A percentile compares a stretch with the other conserved stretches of the same genome.
Evolutionary conservation across 1,139 yeast genomes (phyloP).

Genomic region (Protomyces lactucae-debilis): DNA sequence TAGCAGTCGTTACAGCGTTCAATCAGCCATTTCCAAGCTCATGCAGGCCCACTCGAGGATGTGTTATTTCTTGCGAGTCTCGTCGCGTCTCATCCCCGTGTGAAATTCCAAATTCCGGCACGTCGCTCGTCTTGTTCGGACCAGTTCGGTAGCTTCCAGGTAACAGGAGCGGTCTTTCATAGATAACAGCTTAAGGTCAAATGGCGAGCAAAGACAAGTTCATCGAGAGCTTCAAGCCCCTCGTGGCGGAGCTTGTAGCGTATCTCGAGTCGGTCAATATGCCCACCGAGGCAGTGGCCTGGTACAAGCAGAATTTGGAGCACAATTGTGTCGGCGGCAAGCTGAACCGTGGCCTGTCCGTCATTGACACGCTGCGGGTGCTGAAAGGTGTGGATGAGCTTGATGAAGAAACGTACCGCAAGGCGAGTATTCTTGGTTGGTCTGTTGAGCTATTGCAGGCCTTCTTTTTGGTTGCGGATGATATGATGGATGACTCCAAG

Average conservation of each 20-base stretch:
- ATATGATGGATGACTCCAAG: constrained; percentile 95
- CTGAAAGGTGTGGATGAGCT: constrained; percentile 68
- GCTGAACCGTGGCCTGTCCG: constrained; percentile 92
- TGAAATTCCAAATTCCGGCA: no score
- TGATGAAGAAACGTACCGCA: constrained; percentile 63
- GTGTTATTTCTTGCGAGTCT: no score
- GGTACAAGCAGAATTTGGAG: constrained; percentile 68
- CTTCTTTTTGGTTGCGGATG: constrained; percentile 94
- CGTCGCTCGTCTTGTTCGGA: no score
- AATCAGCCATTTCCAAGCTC: no score
- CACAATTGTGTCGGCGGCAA: constrained; percentile 97
- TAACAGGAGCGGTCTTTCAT: no score
- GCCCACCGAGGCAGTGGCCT: constrained; percentile 78
- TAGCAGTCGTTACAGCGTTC: no score
- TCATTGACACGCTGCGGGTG: constrained; percentile 83
- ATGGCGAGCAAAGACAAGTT: constrained; percentile 46
- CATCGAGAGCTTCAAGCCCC: constrained; percentile 64
- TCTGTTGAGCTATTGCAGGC: constrained; percentile 92
- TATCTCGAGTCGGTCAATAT: constrained; percentile 67
- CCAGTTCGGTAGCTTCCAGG: no score
- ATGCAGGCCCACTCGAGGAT: no score
- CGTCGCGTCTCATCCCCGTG: no score
- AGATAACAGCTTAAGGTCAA: no score
- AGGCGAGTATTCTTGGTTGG: constrained; percentile 93
- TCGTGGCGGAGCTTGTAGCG: constrained; percentile 69